A percentile compares a stretch with the other conserved stretches of the same genome.
These are phyloP conservation scores for Nicotiana knightiana DNA, from an alignment of 257 asterid genomes.

Conservation along the genomic window DNA sequence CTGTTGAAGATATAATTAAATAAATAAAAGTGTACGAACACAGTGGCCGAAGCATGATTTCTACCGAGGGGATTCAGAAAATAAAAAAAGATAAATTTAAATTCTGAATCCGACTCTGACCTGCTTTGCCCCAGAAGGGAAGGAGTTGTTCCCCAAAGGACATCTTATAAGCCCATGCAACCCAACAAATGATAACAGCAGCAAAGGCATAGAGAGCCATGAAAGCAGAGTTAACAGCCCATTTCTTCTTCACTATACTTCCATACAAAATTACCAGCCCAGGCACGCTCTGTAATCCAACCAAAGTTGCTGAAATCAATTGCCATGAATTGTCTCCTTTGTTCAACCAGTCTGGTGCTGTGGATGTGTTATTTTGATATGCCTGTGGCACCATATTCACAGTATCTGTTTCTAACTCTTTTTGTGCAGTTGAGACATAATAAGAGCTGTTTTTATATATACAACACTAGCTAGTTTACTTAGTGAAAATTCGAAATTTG, in stretches of 20 bases:
- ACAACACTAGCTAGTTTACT: no score
- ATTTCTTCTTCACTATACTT: slow-evolving; percentile 54
- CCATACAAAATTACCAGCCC: slow-evolving; percentile 58
- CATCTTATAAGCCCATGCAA: slow-evolving; percentile 52
- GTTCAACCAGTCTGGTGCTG: slow-evolving; percentile 53
- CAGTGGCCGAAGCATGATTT: no score
- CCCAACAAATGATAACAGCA: slow-evolving; percentile 58
- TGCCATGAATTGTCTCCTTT: slow-evolving; percentile 77
- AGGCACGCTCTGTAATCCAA: slow-evolving; percentile 59
- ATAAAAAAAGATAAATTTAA: no score
- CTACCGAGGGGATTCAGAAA: no score
- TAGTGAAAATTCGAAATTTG: no score
- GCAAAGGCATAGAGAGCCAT: slow-evolving; percentile 67
- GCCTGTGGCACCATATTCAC: slow-evolving; percentile 30
- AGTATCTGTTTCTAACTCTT: no score
- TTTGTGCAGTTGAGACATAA: no score
- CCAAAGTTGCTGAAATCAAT: slow-evolving; percentile 54
- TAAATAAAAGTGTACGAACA: no score
- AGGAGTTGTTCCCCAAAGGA: slow-evolving; percentile 52
- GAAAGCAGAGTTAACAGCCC: slow-evolving; percentile 65
- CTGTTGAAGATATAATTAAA: background rate
- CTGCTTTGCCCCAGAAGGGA: slow-evolving; percentile 60
- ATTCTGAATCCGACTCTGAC: no score
- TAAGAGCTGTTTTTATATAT: no score
- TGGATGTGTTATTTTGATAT: slow-evolving; percentile 40